Percentiles rank a stretch among this genome's conserved stretches.
phyloP scores from a whole-genome alignment of 176 grass and related monocot species.

The Canna indica region DNA sequence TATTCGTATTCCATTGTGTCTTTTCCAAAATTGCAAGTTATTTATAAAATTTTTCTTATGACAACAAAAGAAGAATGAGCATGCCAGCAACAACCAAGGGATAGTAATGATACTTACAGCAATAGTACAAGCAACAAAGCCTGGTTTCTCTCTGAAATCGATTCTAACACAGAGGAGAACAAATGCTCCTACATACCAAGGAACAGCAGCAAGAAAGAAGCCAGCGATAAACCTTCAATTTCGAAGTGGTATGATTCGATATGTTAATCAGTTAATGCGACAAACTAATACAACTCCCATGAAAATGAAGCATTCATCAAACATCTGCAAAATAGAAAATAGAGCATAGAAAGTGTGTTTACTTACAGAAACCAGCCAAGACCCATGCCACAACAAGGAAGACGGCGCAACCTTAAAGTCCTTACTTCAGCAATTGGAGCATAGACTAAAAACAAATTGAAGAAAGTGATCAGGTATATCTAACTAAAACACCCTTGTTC shows the following conservation, averaged over 20 bases:
- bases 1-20: too few relatives aligned
- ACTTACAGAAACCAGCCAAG: conserved; percentile 91
- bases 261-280: not conserved
- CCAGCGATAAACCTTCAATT: conserved; percentile 68
- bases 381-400: conserved; percentile 81
- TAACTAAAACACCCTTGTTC: not conserved
- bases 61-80: not conserved
- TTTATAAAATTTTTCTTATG: too few relatives aligned
- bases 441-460: conserved; percentile 43
- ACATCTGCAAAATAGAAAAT: not conserved
- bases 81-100: not conserved
- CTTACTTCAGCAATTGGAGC: conserved; percentile 71
- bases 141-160: conserved; percentile 86
- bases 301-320: not conserved
- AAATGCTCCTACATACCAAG: conserved; percentile 95
- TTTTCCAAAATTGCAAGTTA: not conserved
- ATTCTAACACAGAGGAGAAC: conserved; percentile 66
- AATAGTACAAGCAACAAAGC: conserved; percentile 87
- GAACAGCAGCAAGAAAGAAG: conserved; percentile 89
- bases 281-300: not conserved
- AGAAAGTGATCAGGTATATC: not conserved
- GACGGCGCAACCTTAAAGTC: conserved; percentile 62
- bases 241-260: not conserved
- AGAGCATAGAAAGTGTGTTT: not conserved
- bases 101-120: conserved; percentile 44